phyloP scores from a whole-genome alignment of 768 basidiomycete species.

The Coprinopsis cinerea region DNA sequence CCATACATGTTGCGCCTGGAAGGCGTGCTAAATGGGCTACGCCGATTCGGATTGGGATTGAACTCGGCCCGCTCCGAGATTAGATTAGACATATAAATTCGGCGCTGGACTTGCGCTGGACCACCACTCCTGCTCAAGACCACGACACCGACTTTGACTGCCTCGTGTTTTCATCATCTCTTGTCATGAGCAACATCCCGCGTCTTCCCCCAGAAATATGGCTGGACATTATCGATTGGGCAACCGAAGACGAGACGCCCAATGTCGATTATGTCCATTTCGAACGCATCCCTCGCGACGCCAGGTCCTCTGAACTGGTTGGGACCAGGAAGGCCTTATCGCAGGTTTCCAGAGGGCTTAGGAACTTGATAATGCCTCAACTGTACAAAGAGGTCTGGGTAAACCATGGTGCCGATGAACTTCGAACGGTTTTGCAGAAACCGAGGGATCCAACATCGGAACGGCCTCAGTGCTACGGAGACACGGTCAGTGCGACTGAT shows the following conservation, averaged over 20 bases:
- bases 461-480: constrained; percentile 22
- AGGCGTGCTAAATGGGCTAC: no score
- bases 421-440: constrained; percentile 23
- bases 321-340: constrained; percentile 39
- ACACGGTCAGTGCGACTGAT: constrained; percentile 21
- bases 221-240: constrained; percentile 45
- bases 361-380: constrained; percentile 34
- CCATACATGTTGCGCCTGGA: no score
- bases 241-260: constrained; percentile 25
- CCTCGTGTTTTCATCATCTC: no score
- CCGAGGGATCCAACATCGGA: constrained; percentile 15
- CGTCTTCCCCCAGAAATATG: constrained; percentile 48
- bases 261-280: constrained; percentile 42
- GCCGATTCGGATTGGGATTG: no score
- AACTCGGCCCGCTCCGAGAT: no score
- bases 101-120: no score
- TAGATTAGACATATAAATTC: no score
- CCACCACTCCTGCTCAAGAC: no score
- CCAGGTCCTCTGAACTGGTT: constrained; percentile 22
- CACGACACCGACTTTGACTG: no score
- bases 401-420: constrained; percentile 21
- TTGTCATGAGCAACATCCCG: not conserved
- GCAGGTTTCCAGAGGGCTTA: constrained; percentile 56
- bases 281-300: constrained; percentile 27
- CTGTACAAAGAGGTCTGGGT: constrained; percentile 53